These are phyloP conservation scores for Paracamarosporium sp. DNA, from an alignment of 2,329 filamentous ascomycete species.

Conservation along the genomic window DNA sequence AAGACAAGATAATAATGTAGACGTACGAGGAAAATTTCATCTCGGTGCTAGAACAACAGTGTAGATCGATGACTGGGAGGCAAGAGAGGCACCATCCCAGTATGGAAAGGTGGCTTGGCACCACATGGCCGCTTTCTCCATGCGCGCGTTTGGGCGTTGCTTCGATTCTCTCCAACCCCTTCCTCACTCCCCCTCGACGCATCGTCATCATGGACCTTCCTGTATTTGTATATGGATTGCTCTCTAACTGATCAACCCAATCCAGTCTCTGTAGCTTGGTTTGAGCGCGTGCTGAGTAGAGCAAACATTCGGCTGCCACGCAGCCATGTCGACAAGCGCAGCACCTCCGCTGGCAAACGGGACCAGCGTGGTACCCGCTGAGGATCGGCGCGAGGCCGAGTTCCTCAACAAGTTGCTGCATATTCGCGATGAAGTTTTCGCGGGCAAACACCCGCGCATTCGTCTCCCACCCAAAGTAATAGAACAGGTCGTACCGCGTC, in stretches of 20 bases:
- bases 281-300: constrained; percentile 22
- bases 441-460: constrained; percentile 73
- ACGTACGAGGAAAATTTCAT: background rate
- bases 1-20: background rate
- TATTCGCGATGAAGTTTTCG: constrained; percentile 80
- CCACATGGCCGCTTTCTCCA: background rate
- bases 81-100: background rate
- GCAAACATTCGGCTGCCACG: constrained; percentile 27
- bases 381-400: constrained; percentile 51
- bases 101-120: constrained; percentile 15
- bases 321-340: constrained; percentile 39
- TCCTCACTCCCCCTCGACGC: constrained; percentile 28
- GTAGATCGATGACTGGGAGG: too few species aligned
- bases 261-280: constrained; percentile 25
- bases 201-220: constrained; percentile 26
- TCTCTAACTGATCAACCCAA: constrained; percentile 20
- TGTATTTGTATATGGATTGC: constrained; percentile 35
- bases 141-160: constrained; percentile 1
- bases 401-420: constrained; percentile 79
- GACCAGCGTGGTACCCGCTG: constrained; percentile 43
- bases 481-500: constrained; percentile 49
- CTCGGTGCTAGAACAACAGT: too few species aligned
- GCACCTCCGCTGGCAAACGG: constrained; percentile 40
- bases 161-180: constrained; percentile 29
- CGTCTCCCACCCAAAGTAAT: constrained; percentile 63